Evolutionary conservation across 2,329 filamentous ascomycete genomes (phyloP), one percentile per base, ranked within the genome.

Genomic region (Aureobasidium sp.): DNA sequence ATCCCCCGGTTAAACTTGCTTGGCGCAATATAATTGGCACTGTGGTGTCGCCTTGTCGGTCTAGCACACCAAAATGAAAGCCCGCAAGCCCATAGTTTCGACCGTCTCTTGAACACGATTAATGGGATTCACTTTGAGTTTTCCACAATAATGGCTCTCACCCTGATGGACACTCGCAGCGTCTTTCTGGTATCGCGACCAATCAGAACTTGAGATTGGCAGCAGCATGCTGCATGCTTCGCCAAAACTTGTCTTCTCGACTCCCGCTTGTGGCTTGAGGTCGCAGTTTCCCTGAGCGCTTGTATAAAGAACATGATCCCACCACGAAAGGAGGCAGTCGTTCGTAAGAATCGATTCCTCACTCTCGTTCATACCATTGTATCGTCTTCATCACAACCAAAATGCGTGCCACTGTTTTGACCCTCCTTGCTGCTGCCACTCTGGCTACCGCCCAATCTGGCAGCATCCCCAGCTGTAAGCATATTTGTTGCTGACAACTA

Each of bases 381-480:
- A 0, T 4, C n/a, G 6, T 15, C 15, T 7, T 32, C 27, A 3
- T 24, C 9, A 34, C 32, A 34, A 34, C 7, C 34, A 51, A 17
- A 15, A 61, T 61, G 59, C 59, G 59, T 29, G 27, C 48, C 24
- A 29, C 36, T 15, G 10, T 32, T 20, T 26, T 61, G 20, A 29
- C 59, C 26, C 20, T 53, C 32, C 24, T 44, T n/a, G 48, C 59
- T 53, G 37, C 24, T 39, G 59, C 59, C 26, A 27, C 59, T 44
- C 13, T 61, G 29, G 59, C 39, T 4, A 27, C 59, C 12, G 59
- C 59, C 8, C 59, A 61, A 34, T 17, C n/a, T 12, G 43, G 53
- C 43, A 36, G n/a, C 29, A 29, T 61, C 27, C 59, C 59, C 34
- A 37, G n/a, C 20, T 61, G 59, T 61, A 13, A 34, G 57, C 48